Evolutionary conservation across 2,329 filamentous ascomycete genomes (phyloP).

Genomic region (Chrysoporthe deuterocubensis): DNA sequence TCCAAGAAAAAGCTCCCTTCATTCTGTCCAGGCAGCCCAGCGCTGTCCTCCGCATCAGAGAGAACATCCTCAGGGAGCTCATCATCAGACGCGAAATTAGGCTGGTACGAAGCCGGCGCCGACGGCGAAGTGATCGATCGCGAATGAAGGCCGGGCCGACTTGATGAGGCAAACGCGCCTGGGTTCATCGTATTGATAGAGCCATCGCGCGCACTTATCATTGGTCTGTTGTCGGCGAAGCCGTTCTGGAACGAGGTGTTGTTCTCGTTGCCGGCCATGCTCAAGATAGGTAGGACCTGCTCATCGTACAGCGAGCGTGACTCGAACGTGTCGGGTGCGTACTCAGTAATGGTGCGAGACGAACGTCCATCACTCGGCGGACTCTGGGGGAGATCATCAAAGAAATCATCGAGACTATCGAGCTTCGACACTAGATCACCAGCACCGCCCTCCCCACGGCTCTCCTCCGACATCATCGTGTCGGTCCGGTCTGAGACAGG

Average conservation of each 20-base stretch:
- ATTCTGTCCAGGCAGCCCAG: conserved; percentile 38
- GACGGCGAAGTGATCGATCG: conserved; percentile 86
- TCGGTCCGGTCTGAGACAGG: conserved; percentile 73
- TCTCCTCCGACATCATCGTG: conserved; percentile 91
- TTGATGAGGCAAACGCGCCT: conserved; percentile 55
- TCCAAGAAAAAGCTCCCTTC: conserved; percentile 61
- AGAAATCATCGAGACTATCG: conserved; percentile 81
- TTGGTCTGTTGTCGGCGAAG: conserved; percentile 73
- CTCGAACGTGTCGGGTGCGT: conserved; percentile 68
- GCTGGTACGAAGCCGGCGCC: conserved; percentile 58
- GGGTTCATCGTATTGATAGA: conserved; percentile 67
- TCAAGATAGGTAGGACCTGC: conserved; percentile 86
- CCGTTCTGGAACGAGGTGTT: conserved; percentile 85
- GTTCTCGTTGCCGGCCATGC: conserved; percentile 71
- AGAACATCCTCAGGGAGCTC: conserved; percentile 75
- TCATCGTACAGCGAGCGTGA: conserved; percentile 88
- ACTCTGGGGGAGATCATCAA: conserved; percentile 68
- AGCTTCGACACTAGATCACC: conserved; percentile 82
- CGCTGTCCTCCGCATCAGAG: conserved; percentile 74
- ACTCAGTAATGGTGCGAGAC: conserved; percentile 67
- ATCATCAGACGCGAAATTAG: conserved; percentile 72
- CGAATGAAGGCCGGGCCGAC: conserved; percentile 72
- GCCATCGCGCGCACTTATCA: conserved; percentile 59
- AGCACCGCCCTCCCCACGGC: conserved; percentile 71
- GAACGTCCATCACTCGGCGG: conserved; percentile 66